These are phyloP conservation scores for Pholiota conissans DNA, from an alignment of 768 basidiomycete genomes.

Conservation along the genomic window DNA sequence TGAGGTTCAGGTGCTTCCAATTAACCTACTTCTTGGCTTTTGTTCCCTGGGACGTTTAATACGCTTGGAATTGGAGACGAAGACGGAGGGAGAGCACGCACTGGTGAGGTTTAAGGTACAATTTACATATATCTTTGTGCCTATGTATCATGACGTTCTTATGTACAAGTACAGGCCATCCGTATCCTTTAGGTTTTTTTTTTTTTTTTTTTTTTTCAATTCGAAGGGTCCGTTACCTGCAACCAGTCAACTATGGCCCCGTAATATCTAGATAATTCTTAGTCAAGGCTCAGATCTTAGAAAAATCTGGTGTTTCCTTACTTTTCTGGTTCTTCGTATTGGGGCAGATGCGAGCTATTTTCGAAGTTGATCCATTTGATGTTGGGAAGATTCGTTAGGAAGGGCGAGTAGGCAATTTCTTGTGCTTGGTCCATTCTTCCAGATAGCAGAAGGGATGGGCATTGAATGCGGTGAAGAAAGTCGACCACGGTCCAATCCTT, in stretches of 20 bases:
- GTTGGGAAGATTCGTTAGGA: neutral
- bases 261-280: neutral
- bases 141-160: no score
- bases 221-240: neutral
- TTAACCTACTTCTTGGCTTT: no score
- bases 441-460: neutral
- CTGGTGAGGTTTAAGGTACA: no score
- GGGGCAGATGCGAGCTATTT: constrained; percentile 2
- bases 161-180: no score
- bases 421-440: constrained; percentile 1
- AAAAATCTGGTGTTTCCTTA: neutral
- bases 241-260: neutral
- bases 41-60: no score
- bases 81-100: no score
- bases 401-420: neutral
- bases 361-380: neutral
- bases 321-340: constrained; percentile 8
- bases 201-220: no score
- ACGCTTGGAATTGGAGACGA: no score
- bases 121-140: no score
- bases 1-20: no score
- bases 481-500: constrained; percentile 3
- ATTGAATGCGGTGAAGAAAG: neutral
- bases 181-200: no score
- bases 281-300: neutral